phyloP scores from a whole-genome alignment of 2,329 filamentous ascomycete species.

The Scedosporium boydii region DNA sequence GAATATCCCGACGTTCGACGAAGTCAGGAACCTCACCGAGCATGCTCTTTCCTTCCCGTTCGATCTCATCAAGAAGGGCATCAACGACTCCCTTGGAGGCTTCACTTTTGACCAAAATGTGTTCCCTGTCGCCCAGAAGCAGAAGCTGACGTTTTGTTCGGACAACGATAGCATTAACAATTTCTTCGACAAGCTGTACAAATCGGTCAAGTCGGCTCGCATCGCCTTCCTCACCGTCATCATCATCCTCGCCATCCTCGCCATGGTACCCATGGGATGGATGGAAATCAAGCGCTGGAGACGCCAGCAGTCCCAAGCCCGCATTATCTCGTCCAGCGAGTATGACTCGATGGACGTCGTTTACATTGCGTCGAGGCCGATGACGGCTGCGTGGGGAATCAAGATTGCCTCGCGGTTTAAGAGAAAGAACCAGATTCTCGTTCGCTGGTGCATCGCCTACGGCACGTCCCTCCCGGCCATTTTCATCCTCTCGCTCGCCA shows the following conservation, averaged over 20 bases:
- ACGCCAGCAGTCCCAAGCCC: conserved; percentile 59
- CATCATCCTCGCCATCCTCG: conserved; percentile 59
- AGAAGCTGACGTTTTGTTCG: conserved; percentile 79
- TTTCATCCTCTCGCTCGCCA: conserved; percentile 74
- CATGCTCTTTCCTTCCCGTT: conserved; percentile 71
- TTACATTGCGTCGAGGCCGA: conserved; percentile 76
- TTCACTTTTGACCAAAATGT: conserved; percentile 70
- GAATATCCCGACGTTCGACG: conserved; percentile 71
- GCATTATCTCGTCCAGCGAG: conserved; percentile 53
- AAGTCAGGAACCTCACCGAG: conserved; percentile 76
- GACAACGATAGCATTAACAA: conserved; percentile 70
- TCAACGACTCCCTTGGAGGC: conserved; percentile 60
- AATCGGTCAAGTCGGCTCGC: conserved; percentile 57
- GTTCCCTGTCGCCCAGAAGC: conserved; percentile 77
- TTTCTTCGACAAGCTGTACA: conserved; percentile 69
- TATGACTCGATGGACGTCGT: conserved; percentile 80
- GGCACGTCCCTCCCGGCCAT: conserved; percentile 75
- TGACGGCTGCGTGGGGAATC: conserved; percentile 64
- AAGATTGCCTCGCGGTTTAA: conserved; percentile 57
- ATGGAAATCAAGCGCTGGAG: conserved; percentile 71
- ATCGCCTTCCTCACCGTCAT: conserved; percentile 72
- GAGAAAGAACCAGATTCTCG: conserved; percentile 57
- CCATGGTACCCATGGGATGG: conserved; percentile 70
- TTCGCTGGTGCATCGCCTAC: conserved; percentile 79
- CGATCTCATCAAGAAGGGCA: conserved; percentile 61